These are phyloP conservation scores for Chloris gayana DNA, from an alignment of 176 grass and related monocot genomes.

Conservation along the genomic window DNA sequence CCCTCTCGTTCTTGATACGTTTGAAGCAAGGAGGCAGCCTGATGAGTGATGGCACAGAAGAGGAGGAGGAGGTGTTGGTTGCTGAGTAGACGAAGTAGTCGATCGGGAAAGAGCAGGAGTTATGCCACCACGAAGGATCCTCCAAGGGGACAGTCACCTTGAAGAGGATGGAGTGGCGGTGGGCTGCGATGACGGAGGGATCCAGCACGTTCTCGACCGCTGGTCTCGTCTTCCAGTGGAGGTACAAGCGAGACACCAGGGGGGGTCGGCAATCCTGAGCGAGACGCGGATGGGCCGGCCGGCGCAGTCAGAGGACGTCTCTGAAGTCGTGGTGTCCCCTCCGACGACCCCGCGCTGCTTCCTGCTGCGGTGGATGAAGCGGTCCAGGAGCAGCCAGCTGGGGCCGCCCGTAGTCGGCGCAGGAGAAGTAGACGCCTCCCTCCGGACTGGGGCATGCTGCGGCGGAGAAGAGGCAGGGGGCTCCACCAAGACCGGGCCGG, in stretches of 20 bases:
- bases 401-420: not conserved
- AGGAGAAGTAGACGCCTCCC: not conserved
- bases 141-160: not conserved
- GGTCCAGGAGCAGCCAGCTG: constrained; percentile 6
- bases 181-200: not conserved
- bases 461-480: no score
- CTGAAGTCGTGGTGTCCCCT: not conserved
- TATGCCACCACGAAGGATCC: not conserved
- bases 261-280: constrained; percentile 7
- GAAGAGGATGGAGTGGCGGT: constrained; percentile 29
- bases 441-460: no score
- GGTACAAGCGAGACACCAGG: constrained; percentile 1
- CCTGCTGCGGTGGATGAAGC: not conserved
- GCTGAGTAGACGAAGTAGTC: constrained; percentile 27
- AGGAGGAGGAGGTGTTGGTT: not conserved
- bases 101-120: not conserved
- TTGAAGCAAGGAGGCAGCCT: not conserved
- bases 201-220: not conserved
- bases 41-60: not conserved
- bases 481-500: no score
- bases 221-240: not conserved
- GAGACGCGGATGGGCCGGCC: constrained; percentile 16
- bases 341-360: not conserved
- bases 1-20: not conserved
- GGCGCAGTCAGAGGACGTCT: not conserved